Evolutionary conservation across 139 green algal genomes (phyloP), one percentile per base, ranked within the genome.

Genomic region (Micractinium sp.): DNA sequence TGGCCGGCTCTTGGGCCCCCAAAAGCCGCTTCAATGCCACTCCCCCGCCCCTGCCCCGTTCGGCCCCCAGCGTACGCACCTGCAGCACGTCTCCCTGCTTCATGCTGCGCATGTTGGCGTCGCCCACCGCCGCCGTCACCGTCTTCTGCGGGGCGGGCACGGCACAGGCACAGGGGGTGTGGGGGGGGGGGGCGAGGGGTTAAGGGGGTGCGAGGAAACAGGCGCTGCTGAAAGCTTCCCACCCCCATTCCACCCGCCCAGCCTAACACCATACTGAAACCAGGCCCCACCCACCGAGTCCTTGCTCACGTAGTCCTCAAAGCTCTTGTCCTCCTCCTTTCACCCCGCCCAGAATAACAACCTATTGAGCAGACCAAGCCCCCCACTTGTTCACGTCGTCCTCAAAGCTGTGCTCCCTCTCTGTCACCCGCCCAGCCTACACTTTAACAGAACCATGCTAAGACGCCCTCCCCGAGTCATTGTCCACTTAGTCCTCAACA

Each of bases 1-100:
- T 56, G 47, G 47, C 47, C 5, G 47, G 47, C 47, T 56, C 47
- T 9, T 56, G 47, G 9, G 47, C 47, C 9, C 47, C 9, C 47
- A 56, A 9, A 5, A 56, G 47, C 7, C 47, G 19, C 63, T 71
- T 5, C 63, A 16, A 27, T 66, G 63, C 63, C 12, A 27, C 19
- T 5, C 63, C 63, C 63, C 63, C 19, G 63, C 63, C 63, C 63
- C 22, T 23, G 63, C 2, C 20, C 63, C 63, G 7, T 31, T 31
- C 13, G 27, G 3, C 20, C 69, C 27, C 12, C 12, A 15, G 69
- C 12, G 22, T 0, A 5, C 76, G 4, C 77, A 99, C 94, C 95
- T 99, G 98, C 22, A 99, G 88, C 39, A 99, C 89, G 20, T 99
- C 96, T 25, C 98, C 97, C 92, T 99, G 98, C 81, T 96, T 90